Evolutionary conservation across 345 rosid species (phyloP).

Genomic region (Salix caprea): DNA sequence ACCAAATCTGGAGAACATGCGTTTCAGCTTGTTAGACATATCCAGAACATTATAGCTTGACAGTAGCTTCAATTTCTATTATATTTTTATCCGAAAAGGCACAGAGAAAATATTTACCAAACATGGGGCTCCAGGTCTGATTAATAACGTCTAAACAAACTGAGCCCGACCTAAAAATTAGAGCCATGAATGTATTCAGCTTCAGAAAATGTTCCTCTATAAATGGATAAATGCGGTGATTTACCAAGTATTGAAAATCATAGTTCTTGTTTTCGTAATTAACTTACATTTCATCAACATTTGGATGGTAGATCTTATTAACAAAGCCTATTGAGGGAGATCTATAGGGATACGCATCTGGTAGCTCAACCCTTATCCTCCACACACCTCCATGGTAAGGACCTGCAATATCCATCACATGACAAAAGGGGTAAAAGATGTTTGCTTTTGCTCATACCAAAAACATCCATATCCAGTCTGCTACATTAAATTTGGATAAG

Average conservation of each 20-base stretch:
- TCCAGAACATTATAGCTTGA: not conserved
- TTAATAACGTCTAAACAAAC: slow-evolving; percentile 95
- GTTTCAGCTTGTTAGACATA: slow-evolving; percentile 11
- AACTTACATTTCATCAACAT: slow-evolving; percentile 55
- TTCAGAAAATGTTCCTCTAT: slow-evolving; percentile 7
- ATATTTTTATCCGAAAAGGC: not conserved
- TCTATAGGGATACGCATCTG: slow-evolving; percentile 78
- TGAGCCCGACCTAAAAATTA: slow-evolving; percentile 54
- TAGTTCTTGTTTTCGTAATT: not conserved
- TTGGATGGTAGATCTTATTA: slow-evolving; percentile 87
- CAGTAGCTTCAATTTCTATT: not conserved
- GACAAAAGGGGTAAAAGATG: not conserved
- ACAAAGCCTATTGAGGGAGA: slow-evolving; percentile 55
- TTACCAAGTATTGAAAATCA: not conserved
- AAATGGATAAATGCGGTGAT: slow-evolving; percentile 6
- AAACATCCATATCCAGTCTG: not conserved
- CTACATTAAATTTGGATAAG: not conserved
- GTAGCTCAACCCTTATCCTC: slow-evolving; percentile 95
- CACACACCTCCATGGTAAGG: slow-evolving; percentile 89
- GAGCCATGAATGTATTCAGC: not conserved
- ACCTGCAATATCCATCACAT: slow-evolving; percentile 48
- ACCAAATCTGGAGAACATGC: slow-evolving; percentile 59
- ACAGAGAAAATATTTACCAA: slow-evolving; percentile 34
- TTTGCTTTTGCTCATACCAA: not conserved
- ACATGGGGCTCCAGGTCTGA: slow-evolving; percentile 79